Evolutionary conservation across 257 asterid species (phyloP), one percentile per base, ranked within the genome.

Genomic region (Anisodus tanguticus): DNA sequence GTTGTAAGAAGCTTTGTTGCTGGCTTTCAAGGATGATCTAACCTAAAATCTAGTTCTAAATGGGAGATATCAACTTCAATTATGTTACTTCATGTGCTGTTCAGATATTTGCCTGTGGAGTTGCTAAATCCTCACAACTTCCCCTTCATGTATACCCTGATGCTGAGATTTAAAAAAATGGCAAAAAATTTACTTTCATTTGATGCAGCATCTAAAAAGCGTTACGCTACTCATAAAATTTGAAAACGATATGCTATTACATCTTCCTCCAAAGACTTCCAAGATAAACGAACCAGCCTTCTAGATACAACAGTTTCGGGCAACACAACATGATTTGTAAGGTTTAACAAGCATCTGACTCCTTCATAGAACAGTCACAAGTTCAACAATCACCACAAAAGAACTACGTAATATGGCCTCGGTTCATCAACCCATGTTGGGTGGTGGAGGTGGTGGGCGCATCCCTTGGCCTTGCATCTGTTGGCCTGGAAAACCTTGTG

Each of bases 401-500:
- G 60, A 41, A 41, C 62, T 15, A 76, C 4, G 13, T 76, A 19
- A 53, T 0, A 51, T 76, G 49, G 37, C 31, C 1, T 53, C 15
- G 3, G 11, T 81, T 83, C 89, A 80, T 84, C 79, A 92, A 80
- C 97, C 98, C 97, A 90, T 90, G 85, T 89, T 92, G 17, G 95
- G 97, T 35, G 93, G 93, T 5, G 95, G 98, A 60, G 93, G 96
- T 19, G 94, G 98, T 53, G 89, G 98, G 80, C 85, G 92, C 64
- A 80, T 49, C 26, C 94, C 94, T 58, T 91, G 93, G 54, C 93
- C 90, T 67, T 92, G 94, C 91, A 90, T 93, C 79, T 90, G 94
- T 66, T 91, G 97, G 57, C 97, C 97, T 6, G 90, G 94, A 85
- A 90, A 94, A 69, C 95, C 97, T 85, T 94, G 99, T 76, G 95